A percentile compares a stretch with the other conserved stretches of the same genome.
Evolutionary conservation across 1,284 basidiomycete species (phyloP).

Genomic region (Melampsora americana): DNA sequence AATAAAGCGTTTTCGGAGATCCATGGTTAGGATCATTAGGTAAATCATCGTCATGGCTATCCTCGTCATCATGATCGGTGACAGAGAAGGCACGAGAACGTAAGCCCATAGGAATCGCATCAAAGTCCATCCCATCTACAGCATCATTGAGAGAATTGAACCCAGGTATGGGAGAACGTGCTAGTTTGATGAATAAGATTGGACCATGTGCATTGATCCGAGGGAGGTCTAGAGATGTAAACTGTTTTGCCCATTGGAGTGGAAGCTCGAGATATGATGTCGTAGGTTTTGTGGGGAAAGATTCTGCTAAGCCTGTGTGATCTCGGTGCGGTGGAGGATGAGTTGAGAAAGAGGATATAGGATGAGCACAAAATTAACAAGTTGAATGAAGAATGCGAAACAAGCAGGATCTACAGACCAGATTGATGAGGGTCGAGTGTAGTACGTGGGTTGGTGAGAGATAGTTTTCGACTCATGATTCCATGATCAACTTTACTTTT

Average conservation of each 20-base stretch:
- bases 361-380: not conserved
- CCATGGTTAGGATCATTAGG: not conserved
- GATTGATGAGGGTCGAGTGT: not conserved
- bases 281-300: not conserved
- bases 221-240: conserved; percentile 23
- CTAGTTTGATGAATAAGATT: conserved; percentile 37
- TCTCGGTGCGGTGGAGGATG: not conserved
- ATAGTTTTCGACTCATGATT: not conserved
- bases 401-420: not conserved
- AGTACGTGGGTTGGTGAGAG: not conserved
- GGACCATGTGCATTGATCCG: conserved; percentile 38
- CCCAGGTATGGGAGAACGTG: conserved; percentile 21
- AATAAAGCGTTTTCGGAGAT: conserved; percentile 7
- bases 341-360: not conserved
- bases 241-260: conserved; percentile 39
- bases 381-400: not conserved
- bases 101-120: conserved; percentile 19
- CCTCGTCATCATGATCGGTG: conserved; percentile 7
- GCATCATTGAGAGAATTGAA: conserved; percentile 28
- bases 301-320: not conserved
- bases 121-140: not conserved
- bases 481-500: conserved; percentile 18
- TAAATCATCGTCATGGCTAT: not conserved
- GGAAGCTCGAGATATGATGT: conserved; percentile 32
- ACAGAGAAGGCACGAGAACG: conserved; percentile 13